Percentiles rank a stretch among this genome's conserved stretches.
phyloP scores from a whole-genome alignment of 805 yeast genomes.

The Myxozyma sirexii region DNA sequence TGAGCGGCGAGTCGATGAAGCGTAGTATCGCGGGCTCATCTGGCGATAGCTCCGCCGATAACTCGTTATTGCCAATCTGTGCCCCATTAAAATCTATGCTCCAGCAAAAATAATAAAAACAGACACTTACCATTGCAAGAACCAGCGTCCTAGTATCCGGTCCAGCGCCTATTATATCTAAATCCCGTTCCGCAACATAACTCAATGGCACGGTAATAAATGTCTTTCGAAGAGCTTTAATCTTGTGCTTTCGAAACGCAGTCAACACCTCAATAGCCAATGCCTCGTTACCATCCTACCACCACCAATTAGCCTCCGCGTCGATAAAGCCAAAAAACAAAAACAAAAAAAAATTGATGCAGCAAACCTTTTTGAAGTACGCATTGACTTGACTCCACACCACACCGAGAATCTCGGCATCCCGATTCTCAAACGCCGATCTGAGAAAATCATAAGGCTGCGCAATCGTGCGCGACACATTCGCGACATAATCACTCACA shows the following conservation, averaged over 20 bases:
- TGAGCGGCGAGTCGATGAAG: constrained; percentile 11
- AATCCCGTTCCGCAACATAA: constrained; percentile 16
- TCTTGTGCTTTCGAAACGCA: constrained; percentile 28
- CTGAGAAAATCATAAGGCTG: constrained; percentile 30
- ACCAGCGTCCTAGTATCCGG: constrained; percentile 12
- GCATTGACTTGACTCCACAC: constrained; percentile 25
- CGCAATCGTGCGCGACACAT: constrained; percentile 12
- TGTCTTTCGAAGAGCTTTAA: constrained; percentile 15
- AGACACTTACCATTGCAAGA: constrained; percentile 24
- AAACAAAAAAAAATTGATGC: background rate
- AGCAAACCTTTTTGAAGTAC: constrained; percentile 12
- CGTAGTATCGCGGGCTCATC: constrained; percentile 1
- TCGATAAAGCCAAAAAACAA: too few species aligned
- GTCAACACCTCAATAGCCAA: constrained; percentile 18
- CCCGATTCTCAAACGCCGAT: constrained; percentile 15
- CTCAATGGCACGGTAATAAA: constrained; percentile 25
- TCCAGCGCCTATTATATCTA: constrained; percentile 22
- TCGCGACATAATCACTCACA: constrained; percentile 13
- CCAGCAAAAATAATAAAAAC: too few species aligned
- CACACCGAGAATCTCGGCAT: constrained; percentile 9
- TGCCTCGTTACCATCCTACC: constrained; percentile 25
- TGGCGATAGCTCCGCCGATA: constrained; percentile 19
- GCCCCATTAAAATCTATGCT: background rate
- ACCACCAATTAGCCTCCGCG: too few species aligned
- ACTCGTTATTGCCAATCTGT: constrained; percentile 15